Conservation (phyloP, 2,329 filamentous ascomycete genomes). For the Aspergillus proliferans region DNA sequence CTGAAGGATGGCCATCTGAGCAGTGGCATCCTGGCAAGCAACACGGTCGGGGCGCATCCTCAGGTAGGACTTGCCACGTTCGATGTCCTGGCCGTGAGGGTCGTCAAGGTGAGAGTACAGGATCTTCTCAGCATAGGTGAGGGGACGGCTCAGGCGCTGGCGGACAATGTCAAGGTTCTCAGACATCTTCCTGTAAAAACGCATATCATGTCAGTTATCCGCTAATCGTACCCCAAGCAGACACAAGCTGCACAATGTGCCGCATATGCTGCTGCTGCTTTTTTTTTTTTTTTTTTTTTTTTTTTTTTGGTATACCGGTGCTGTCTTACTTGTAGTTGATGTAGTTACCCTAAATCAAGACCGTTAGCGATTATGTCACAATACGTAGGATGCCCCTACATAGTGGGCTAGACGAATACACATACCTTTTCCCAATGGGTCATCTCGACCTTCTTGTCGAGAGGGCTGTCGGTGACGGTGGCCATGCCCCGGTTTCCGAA, state of each 20-base stretch:
- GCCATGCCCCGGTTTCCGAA: constrained; percentile 66
- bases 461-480: constrained; percentile 75
- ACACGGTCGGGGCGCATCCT: constrained; percentile 96
- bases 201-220: constrained; percentile 16
- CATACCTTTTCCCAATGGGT: constrained; percentile 82
- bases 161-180: constrained; percentile 94
- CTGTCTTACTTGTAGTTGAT: constrained; percentile 75
- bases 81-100: constrained; percentile 89
- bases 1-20: constrained; percentile 98
- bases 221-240: neutral
- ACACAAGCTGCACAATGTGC: neutral
- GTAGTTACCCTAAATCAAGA: constrained; percentile 61
- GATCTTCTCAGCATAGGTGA: constrained; percentile 97
- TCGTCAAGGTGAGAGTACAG: constrained; percentile 98
- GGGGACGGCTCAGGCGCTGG: constrained; percentile 78
- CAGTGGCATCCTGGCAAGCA: constrained; percentile 98
- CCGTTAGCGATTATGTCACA: constrained; percentile 17
- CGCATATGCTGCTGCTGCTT: neutral
- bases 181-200: constrained; percentile 75
- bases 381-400: neutral
- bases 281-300: neutral
- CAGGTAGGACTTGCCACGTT: constrained; percentile 91
- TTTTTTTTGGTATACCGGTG: neutral
- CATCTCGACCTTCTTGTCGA: constrained; percentile 95
- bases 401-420: constrained; percentile 6